Conservation (phyloP, 768 basidiomycete species). For the Serendipita sp. region DNA sequence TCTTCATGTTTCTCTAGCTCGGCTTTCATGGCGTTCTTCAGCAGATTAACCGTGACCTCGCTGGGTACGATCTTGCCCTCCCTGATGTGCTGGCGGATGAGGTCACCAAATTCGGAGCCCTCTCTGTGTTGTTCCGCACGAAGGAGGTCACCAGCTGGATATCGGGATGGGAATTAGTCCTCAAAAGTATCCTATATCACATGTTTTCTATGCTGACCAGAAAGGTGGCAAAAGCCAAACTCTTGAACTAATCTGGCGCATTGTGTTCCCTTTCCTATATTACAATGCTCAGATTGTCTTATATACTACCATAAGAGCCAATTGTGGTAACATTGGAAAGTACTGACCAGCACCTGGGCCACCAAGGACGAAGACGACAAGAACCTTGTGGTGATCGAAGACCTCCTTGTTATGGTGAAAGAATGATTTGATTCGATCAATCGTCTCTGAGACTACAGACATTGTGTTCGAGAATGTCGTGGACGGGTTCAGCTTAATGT, state of each 20-base stretch:
- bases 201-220: slow-evolving; percentile 36
- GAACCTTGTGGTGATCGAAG: slow-evolving; percentile 60
- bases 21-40: slow-evolving; percentile 78
- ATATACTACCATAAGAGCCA: neutral
- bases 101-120: slow-evolving; percentile 62
- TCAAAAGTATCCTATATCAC: slow-evolving; percentile 7
- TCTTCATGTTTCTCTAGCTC: slow-evolving; percentile 30
- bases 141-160: slow-evolving; percentile 84
- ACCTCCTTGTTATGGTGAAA: slow-evolving; percentile 22
- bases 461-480: slow-evolving; percentile 15
- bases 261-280: slow-evolving; percentile 87
- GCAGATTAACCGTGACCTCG: slow-evolving; percentile 89
- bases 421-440: slow-evolving; percentile 27
- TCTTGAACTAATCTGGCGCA: slow-evolving; percentile 70
- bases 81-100: slow-evolving; percentile 77
- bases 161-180: neutral
- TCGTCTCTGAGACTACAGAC: slow-evolving; percentile 19
- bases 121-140: slow-evolving; percentile 84
- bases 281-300: neutral
- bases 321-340: slow-evolving; percentile 6
- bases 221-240: slow-evolving; percentile 83
- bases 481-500: slow-evolving; percentile 34
- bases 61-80: slow-evolving; percentile 92
- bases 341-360: slow-evolving; percentile 82
- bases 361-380: slow-evolving; percentile 87